Conservation (phyloP, 768 basidiomycete species). For the Flagelloscypha sp. region DNA sequence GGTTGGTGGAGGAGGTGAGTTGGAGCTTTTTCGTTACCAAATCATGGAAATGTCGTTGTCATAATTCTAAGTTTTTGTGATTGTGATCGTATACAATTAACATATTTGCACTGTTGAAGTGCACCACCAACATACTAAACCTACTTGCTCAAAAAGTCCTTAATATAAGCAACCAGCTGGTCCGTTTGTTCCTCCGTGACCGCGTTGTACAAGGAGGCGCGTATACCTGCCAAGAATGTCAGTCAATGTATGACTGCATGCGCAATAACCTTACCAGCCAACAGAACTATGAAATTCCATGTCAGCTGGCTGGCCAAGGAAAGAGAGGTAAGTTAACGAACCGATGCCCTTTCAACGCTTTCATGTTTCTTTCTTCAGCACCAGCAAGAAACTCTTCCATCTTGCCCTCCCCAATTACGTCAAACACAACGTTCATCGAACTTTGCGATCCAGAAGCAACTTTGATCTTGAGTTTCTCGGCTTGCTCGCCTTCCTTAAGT, state of each 20-base stretch:
- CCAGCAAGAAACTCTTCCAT: constrained; percentile 73
- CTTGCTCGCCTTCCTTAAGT: constrained; percentile 60
- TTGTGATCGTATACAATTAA: too few species aligned
- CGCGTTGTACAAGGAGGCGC: constrained; percentile 86
- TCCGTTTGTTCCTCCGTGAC: constrained; percentile 70
- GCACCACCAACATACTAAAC: background rate
- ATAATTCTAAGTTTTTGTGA: too few species aligned
- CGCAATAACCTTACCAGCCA: constrained; percentile 4
- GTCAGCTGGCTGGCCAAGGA: constrained; percentile 1
- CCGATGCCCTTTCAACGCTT: constrained; percentile 89
- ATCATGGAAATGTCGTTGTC: too few species aligned
- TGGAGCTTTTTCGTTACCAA: too few species aligned
- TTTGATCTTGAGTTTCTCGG: constrained; percentile 62
- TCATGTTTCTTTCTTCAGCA: constrained; percentile 73
- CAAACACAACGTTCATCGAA: constrained; percentile 95
- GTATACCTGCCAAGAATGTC: constrained; percentile 42
- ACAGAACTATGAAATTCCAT: constrained; percentile 11
- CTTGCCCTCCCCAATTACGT: constrained; percentile 60
- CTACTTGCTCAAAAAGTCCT: constrained; percentile 33
- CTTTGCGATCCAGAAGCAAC: constrained; percentile 73
- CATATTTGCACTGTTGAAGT: too few species aligned
- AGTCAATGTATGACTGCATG: background rate
- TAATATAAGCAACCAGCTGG: constrained; percentile 49
- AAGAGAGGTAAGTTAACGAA: too few species aligned
- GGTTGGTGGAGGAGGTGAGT: too few species aligned